phyloP scores from a whole-genome alignment of 208 protist genomes.

The Vickermania ingenoplastis region DNA sequence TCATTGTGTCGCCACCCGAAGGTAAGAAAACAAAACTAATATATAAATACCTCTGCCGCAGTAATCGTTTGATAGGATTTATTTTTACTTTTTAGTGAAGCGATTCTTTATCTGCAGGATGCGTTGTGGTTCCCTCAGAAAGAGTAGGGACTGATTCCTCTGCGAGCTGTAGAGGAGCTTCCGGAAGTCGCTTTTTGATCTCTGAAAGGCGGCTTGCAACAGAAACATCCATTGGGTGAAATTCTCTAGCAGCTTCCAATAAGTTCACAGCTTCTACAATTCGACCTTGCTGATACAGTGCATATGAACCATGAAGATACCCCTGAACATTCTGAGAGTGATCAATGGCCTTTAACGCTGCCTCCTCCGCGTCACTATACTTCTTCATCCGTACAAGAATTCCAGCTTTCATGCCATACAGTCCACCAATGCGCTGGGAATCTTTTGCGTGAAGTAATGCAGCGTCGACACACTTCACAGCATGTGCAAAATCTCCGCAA shows the following conservation, averaged over 20 bases:
- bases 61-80: no score
- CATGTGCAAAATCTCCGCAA: constrained; percentile 61
- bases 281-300: constrained; percentile 40
- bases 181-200: neutral
- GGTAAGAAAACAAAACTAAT: no score
- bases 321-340: constrained; percentile 66
- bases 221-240: constrained; percentile 62
- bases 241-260: constrained; percentile 44
- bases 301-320: constrained; percentile 74
- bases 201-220: constrained; percentile 14
- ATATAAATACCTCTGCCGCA: no score
- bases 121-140: no score
- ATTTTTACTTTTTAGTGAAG: no score
- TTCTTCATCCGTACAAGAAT: constrained; percentile 64
- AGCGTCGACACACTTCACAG: constrained; percentile 61
- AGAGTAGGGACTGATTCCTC: no score
- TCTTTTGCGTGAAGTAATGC: constrained; percentile 58
- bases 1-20: no score
- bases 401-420: constrained; percentile 77
- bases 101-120: no score
- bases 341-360: constrained; percentile 49
- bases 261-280: constrained; percentile 44
- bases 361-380: constrained; percentile 49
- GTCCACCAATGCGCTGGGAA: constrained; percentile 44
- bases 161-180: neutral